phyloP scores from a whole-genome alignment of 768 basidiomycete species.

The Daedalea quercina region DNA sequence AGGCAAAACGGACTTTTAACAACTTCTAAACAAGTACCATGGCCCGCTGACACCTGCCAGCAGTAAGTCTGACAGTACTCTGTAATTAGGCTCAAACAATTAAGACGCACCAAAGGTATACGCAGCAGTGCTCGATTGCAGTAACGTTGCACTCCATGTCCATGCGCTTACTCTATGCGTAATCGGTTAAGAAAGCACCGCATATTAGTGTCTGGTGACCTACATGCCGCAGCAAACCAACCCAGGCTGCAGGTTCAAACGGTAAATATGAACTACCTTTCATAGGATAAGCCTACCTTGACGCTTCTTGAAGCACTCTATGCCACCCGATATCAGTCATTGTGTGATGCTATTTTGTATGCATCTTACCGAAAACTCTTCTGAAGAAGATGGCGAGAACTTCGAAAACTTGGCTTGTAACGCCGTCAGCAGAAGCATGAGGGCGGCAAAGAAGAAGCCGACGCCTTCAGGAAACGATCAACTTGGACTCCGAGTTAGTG shows the following conservation, averaged over 20 bases:
- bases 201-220: conserved; percentile 7
- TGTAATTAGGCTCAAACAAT: neutral
- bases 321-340: neutral
- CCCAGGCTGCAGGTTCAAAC: conserved; percentile 29
- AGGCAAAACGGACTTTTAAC: neutral
- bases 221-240: conserved; percentile 45
- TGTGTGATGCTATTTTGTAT: neutral
- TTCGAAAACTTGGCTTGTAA: conserved; percentile 41
- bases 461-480: conserved; percentile 27
- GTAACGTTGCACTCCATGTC: conserved; percentile 52
- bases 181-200: neutral
- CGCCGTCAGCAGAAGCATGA: conserved; percentile 39
- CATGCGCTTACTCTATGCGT: conserved; percentile 40
- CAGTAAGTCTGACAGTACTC: neutral
- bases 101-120: conserved; percentile 36
- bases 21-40: conserved; percentile 27
- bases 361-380: conserved; percentile 38
- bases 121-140: conserved; percentile 47
- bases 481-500: neutral
- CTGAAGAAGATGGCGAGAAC: conserved; percentile 39
- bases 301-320: conserved; percentile 41
- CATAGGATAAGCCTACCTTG: conserved; percentile 24
- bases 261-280: neutral
- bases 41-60: conserved; percentile 38
- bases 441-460: conserved; percentile 42